A percentile compares a stretch with the other conserved stretches of the same genome.
phyloP scores from a whole-genome alignment of 2,329 filamentous ascomycete genomes.

The Cadophora sp. region DNA sequence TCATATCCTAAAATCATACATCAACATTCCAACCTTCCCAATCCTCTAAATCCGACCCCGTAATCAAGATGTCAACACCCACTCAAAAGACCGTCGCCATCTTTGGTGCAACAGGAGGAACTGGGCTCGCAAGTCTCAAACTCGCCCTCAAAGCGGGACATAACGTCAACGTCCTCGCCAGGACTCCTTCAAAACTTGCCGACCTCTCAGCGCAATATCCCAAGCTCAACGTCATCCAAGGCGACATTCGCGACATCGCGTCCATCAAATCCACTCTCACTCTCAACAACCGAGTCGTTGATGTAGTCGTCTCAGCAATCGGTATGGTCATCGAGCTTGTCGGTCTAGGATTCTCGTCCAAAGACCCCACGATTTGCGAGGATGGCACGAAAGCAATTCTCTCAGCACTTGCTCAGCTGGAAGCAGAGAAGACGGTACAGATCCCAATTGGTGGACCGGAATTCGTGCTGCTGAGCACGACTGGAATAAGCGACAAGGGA shows the following conservation, averaged over 20 bases:
- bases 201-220: slow-evolving; percentile 41
- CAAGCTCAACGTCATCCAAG: slow-evolving; percentile 53
- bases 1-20: not conserved
- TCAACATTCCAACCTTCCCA: not conserved
- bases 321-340: slow-evolving; percentile 45
- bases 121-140: slow-evolving; percentile 54
- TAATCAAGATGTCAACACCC: slow-evolving; percentile 16
- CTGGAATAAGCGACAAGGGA: slow-evolving; percentile 49
- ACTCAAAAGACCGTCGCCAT: slow-evolving; percentile 51
- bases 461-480: slow-evolving; percentile 50
- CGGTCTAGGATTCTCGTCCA: slow-evolving; percentile 45
- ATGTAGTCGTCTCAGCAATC: slow-evolving; percentile 56
- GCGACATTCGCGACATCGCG: slow-evolving; percentile 53
- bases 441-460: slow-evolving; percentile 42
- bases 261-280: slow-evolving; percentile 49
- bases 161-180: slow-evolving; percentile 52
- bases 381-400: slow-evolving; percentile 53
- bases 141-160: slow-evolving; percentile 53
- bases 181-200: slow-evolving; percentile 56
- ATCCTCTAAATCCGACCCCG: not conserved
- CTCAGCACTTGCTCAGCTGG: slow-evolving; percentile 38
- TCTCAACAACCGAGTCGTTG: slow-evolving; percentile 46
- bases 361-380: slow-evolving; percentile 57
- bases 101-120: slow-evolving; percentile 59
- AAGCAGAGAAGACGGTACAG: slow-evolving; percentile 29